Conservation (phyloP, 179 eudicot genomes). For the Drosera spatulata region DNA sequence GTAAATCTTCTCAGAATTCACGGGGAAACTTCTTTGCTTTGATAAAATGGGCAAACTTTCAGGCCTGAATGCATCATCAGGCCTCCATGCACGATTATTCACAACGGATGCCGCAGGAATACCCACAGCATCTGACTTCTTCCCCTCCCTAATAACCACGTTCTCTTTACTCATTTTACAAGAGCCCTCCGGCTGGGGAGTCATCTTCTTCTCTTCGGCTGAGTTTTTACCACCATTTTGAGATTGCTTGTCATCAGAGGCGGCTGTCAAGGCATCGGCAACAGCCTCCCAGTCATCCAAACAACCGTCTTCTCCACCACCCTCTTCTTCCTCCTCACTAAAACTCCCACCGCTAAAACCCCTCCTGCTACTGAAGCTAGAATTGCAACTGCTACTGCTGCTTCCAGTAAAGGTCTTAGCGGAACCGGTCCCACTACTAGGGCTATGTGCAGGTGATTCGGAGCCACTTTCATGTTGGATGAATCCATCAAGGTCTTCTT, state of each 20-base stretch:
- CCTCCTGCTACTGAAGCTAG: not conserved
- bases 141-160: slow-evolving; percentile 4
- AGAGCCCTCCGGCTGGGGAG: not conserved
- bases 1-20: slow-evolving; percentile 28
- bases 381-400: slow-evolving; percentile 23
- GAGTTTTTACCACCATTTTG: not conserved
- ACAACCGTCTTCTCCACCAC: slow-evolving; percentile 20
- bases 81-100: slow-evolving; percentile 59
- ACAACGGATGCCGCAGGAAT: slow-evolving; percentile 4
- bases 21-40: slow-evolving; percentile 64
- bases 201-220: not conserved
- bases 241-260: not conserved
- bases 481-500: slow-evolving; percentile 14
- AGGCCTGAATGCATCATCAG: slow-evolving; percentile 82
- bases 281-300: slow-evolving; percentile 95
- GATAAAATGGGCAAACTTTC: slow-evolving; percentile 67
- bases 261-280: slow-evolving; percentile 49
- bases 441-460: slow-evolving; percentile 35
- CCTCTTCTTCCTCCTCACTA: slow-evolving; percentile 65
- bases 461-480: slow-evolving; percentile 28
- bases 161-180: not conserved
- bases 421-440: slow-evolving; percentile 30
- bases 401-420: slow-evolving; percentile 34
- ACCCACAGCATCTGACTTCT: slow-evolving; percentile 21
- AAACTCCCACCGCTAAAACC: slow-evolving; percentile 50